A percentile compares a stretch with the other conserved stretches of the same genome.
Conservation (phyloP, 139 green algal species). For the Chlamydomonas schloesseri region DNA sequence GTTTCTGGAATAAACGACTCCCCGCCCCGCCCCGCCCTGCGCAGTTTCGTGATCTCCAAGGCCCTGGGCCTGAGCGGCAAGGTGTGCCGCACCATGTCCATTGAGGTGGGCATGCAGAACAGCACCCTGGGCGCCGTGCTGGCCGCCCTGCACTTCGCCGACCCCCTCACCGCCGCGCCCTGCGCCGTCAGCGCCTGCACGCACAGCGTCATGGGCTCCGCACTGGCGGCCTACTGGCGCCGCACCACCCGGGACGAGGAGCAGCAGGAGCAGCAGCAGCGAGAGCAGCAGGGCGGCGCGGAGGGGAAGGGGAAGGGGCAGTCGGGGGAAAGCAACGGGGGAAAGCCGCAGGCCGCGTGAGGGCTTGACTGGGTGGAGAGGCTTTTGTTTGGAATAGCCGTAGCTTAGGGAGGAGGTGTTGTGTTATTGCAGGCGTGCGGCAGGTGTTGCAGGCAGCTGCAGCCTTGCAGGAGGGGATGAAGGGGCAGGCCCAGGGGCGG, state of each 20-base stretch:
- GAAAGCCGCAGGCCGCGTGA: not conserved
- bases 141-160: conserved; percentile 76
- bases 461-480: too few species aligned
- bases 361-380: too few species aligned
- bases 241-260: conserved; percentile 19
- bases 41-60: conserved; percentile 44
- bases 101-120: conserved; percentile 80
- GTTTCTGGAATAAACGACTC: too few species aligned
- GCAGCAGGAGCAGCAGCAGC: not conserved
- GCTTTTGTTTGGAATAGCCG: too few species aligned
- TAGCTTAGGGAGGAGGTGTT: too few species aligned
- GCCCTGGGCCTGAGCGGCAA: conserved; percentile 60
- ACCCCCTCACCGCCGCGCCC: conserved; percentile 81
- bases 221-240: conserved; percentile 74
- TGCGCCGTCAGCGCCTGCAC: conserved; percentile 83
- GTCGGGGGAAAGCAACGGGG: too few species aligned
- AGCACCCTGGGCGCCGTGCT: conserved; percentile 80
- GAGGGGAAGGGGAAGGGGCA: not conserved
- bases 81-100: conserved; percentile 72
- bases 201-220: conserved; percentile 79
- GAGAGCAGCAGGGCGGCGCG: not conserved
- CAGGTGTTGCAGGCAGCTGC: too few species aligned
- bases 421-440: too few species aligned
- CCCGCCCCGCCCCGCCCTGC: too few species aligned
- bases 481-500: too few species aligned